Conservation (phyloP, 108 stramenopile species). For the Nitzschia inconspicua region DNA sequence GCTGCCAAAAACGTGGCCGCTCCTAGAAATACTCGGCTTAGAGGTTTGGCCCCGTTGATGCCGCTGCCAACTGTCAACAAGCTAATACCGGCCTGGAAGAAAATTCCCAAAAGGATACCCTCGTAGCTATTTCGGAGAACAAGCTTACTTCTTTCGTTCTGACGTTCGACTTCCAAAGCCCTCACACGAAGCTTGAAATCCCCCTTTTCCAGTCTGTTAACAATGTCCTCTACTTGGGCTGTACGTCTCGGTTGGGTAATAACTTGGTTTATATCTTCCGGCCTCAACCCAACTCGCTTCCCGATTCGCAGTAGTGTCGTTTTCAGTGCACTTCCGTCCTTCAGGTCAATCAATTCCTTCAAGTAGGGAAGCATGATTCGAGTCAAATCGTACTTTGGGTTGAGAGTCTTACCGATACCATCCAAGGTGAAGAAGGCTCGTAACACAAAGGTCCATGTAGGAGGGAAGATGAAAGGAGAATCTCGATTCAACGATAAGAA, state of each 20-base stretch:
- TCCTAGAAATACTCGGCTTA: conserved; percentile 47
- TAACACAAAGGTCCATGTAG: conserved; percentile 98
- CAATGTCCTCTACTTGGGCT: conserved; percentile 76
- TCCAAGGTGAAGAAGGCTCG: conserved; percentile 96
- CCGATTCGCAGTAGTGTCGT: conserved; percentile 77
- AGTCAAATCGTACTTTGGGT: conserved; percentile 91
- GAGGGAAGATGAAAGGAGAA: conserved; percentile 93
- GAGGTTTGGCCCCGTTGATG: conserved; percentile 29
- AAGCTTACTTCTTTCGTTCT: conserved; percentile 78
- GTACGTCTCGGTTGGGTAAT: conserved; percentile 85
- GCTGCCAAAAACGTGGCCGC: conserved; percentile 59
- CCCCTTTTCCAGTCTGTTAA: conserved; percentile 80
- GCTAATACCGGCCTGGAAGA: conserved; percentile 65
- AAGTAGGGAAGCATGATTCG: conserved; percentile 89
- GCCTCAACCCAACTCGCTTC: conserved; percentile 83
- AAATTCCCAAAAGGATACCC: conserved; percentile 62
- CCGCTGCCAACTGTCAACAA: conserved; percentile 60
- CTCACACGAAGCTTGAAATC: conserved; percentile 92
- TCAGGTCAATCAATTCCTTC: conserved; percentile 93
- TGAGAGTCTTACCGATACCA: conserved; percentile 96
- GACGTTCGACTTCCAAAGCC: conserved; percentile 88
- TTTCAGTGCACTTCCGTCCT: conserved; percentile 87
- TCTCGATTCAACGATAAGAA: conserved; percentile 88
- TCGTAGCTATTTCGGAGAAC: conserved; percentile 80
- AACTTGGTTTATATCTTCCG: conserved; percentile 77